phyloP scores from a whole-genome alignment of 2,329 filamentous ascomycete genomes.

The Beauveria australis region DNA sequence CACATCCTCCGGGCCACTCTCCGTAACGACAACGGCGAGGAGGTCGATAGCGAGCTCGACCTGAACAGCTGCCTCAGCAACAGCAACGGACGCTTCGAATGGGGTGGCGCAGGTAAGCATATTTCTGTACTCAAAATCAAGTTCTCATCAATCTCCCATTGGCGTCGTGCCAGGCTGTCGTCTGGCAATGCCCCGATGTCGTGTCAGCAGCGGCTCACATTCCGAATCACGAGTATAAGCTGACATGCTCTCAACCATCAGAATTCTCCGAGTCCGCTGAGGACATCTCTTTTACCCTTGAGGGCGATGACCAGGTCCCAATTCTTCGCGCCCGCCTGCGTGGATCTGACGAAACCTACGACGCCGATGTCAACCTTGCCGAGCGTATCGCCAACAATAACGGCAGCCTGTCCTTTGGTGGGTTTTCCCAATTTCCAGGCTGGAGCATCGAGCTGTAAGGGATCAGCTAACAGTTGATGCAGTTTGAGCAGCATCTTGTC shows the following conservation, averaged over 20 bases:
- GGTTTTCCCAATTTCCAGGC: constrained; percentile 7
- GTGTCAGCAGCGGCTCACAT: not conserved
- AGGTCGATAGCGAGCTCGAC: constrained; percentile 32
- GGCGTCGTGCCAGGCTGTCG: not conserved
- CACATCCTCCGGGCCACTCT: constrained; percentile 35
- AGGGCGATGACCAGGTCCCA: constrained; percentile 41
- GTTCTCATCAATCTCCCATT: not conserved
- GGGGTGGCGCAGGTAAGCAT: constrained; percentile 29
- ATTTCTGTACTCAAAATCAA: not conserved
- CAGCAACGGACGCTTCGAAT: constrained; percentile 38
- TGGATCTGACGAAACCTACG: constrained; percentile 32
- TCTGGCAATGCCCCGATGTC: too few species aligned
- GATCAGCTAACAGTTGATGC: too few species aligned
- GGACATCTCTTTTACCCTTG: constrained; percentile 38
- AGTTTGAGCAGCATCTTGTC: too few species aligned
- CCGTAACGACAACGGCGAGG: constrained; percentile 32
- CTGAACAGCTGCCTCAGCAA: constrained; percentile 45
- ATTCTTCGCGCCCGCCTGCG: constrained; percentile 43
- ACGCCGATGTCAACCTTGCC: constrained; percentile 45
- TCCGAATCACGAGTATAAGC: not conserved
- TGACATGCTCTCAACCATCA: constrained; percentile 8
- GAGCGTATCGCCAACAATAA: constrained; percentile 46
- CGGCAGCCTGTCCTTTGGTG: constrained; percentile 34
- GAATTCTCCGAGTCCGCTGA: constrained; percentile 39
- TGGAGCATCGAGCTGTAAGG: too few species aligned